Evolutionary conservation across 495 filamentous ascomycete genomes (phyloP).

Genomic region (Rhypophila decipiens): DNA sequence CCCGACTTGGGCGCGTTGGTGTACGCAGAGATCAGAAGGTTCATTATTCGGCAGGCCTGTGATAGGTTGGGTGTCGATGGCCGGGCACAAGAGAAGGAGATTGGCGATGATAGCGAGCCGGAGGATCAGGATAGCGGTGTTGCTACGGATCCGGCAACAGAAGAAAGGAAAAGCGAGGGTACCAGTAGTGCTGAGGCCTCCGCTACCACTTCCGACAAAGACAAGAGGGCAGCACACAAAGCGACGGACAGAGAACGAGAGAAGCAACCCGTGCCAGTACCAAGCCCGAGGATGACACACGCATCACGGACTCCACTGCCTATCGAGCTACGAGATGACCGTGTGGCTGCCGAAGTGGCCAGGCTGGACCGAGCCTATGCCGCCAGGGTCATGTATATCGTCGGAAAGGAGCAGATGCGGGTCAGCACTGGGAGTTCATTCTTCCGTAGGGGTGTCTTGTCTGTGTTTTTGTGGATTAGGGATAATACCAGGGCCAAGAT

Average conservation of each 20-base stretch:
- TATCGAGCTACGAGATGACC: conserved; percentile 29
- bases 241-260: not conserved
- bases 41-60: conserved; percentile 35
- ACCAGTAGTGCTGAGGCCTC: not conserved
- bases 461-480: conserved; percentile 58
- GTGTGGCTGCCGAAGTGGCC: conserved; percentile 37
- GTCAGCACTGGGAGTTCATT: conserved; percentile 41
- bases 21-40: conserved; percentile 52
- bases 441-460: conserved; percentile 42
- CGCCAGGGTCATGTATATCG: conserved; percentile 59
- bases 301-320: conserved; percentile 1
- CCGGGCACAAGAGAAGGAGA: conserved; percentile 10
- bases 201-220: not conserved
- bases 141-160: not conserved
- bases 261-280: not conserved
- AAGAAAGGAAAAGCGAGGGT: not conserved
- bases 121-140: conserved; percentile 3
- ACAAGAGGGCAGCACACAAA: not conserved
- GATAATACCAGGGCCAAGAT: conserved; percentile 65
- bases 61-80: conserved; percentile 7
- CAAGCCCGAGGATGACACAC: not conserved
- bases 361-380: conserved; percentile 51
- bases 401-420: conserved; percentile 67
- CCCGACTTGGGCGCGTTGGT: conserved; percentile 54
- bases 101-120: conserved; percentile 2